Base-by-base conservation (phyloP, 2,329 filamentous ascomycete species). In the Zalaria sp. region DNA sequence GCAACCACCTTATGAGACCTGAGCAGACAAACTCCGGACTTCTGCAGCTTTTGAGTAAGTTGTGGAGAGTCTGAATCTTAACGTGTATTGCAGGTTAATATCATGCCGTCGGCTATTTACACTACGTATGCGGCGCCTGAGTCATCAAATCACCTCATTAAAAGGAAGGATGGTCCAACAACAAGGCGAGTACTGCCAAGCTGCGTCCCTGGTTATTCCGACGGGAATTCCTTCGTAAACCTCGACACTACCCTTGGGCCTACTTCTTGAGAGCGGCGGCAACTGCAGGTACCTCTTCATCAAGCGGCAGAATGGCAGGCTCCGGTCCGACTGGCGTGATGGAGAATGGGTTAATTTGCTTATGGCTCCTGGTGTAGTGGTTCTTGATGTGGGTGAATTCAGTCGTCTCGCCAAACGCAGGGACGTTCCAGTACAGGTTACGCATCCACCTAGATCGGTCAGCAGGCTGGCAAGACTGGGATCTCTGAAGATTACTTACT, bases 351-450 rank as follows among this genome's bases (percentile, higher is more conserved):
- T 81, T 81, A 51, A 81, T 80, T 61, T 79, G 76, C 49, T 58
- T 64, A 59, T 80, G 77, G 49, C 72, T 77, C 65, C 75, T 77
- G 2, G 76, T 80, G 56, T 81, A 81, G 53, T 81, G 77, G 36
- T 73, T 81, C 75, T 93, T 95, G 67, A 96, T 96, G 65, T 98
- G 91, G 60, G 93, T 76, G 59, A 93, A 94, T 61, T 95, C 75
- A 25, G 88, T 93, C 46, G 87, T 91, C 40, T 83, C 75, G 48
- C 68, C 67, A 65, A 93, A 95, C 2, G 85, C 86, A 0, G 77
- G 69, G 25, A 77, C 60, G 51, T 81, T 80, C 87, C 87, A 94
- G 67, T 94, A 95, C 52, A 93, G 65, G 55, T 80, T 73, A 42
- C 83, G 72, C 64, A 94, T 62, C 87, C 88, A 95, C 35, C 51